phyloP scores from a whole-genome alignment of 169 alveolate species.

The Plasmodium vinckei region DNA sequence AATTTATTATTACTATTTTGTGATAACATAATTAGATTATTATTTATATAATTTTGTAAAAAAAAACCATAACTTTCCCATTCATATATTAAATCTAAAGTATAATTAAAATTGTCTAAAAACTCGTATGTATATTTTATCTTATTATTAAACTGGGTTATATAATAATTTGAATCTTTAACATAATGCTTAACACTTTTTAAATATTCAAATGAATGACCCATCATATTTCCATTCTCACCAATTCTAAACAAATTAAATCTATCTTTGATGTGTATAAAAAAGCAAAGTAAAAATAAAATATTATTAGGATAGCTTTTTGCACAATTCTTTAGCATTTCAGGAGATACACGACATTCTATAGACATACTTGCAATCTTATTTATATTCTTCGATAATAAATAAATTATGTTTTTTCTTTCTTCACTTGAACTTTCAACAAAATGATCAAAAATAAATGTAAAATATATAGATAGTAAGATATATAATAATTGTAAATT shows the following conservation, averaged over 20 bases:
- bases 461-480: conserved; percentile 28
- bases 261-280: conserved; percentile 20
- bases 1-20: neutral
- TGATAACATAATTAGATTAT: conserved; percentile 17
- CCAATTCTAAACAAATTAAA: neutral
- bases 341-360: too few relatives aligned
- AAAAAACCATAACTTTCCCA: conserved; percentile 20
- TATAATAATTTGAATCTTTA: neutral
- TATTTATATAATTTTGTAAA: conserved; percentile 29
- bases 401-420: conserved; percentile 13
- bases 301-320: neutral
- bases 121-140: conserved; percentile 31
- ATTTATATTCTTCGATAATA: conserved; percentile 9
- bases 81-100: conserved; percentile 16
- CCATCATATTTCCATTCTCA: neutral
- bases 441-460: conserved; percentile 17
- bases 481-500: conserved; percentile 30
- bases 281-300: conserved; percentile 9
- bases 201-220: neutral
- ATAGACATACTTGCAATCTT: too few relatives aligned
- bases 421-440: neutral
- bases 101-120: conserved; percentile 11
- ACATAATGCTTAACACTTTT: conserved; percentile 9
- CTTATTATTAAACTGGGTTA: conserved; percentile 24
- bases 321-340: neutral